Conservation (phyloP, 768 basidiomycete genomes). For the Zangia roseola region DNA sequence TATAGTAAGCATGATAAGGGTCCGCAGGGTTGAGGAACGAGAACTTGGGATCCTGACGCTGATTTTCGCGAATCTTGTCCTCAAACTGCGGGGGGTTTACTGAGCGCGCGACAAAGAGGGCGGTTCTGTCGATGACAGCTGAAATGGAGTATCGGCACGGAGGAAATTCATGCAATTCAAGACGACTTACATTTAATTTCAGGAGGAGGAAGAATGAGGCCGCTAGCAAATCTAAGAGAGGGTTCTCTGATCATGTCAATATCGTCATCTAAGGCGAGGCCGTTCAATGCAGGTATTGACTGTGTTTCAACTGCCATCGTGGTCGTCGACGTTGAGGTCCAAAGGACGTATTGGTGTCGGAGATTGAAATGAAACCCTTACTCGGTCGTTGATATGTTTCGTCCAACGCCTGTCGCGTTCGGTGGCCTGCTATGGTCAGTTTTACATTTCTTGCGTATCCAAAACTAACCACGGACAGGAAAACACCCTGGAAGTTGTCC, state of each 20-base stretch:
- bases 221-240: conserved; percentile 62
- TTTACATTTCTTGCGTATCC: background rate
- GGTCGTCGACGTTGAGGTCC: conserved; percentile 15
- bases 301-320: conserved; percentile 50
- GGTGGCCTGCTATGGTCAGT: conserved; percentile 84
- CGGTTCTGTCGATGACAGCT: conserved; percentile 97
- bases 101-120: conserved; percentile 88
- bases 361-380: conserved; percentile 20
- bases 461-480: conserved; percentile 52
- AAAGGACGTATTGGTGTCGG: conserved; percentile 18
- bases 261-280: conserved; percentile 39
- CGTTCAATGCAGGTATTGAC: conserved; percentile 41
- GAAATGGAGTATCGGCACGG: conserved; percentile 10
- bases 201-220: conserved; percentile 93
- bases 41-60: conserved; percentile 96
- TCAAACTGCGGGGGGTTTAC: conserved; percentile 92
- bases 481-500: conserved; percentile 92
- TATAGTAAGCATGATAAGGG: conserved; percentile 98
- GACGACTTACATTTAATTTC: conserved; percentile 79
- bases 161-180: background rate
- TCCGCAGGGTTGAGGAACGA: conserved; percentile 96
- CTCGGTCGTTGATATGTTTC: conserved; percentile 57
- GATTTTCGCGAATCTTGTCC: conserved; percentile 95
- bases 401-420: conserved; percentile 59
- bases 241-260: conserved; percentile 40